Conservation (phyloP, 1,284 basidiomycete genomes). For the Takashimella tepidaria region DNA sequence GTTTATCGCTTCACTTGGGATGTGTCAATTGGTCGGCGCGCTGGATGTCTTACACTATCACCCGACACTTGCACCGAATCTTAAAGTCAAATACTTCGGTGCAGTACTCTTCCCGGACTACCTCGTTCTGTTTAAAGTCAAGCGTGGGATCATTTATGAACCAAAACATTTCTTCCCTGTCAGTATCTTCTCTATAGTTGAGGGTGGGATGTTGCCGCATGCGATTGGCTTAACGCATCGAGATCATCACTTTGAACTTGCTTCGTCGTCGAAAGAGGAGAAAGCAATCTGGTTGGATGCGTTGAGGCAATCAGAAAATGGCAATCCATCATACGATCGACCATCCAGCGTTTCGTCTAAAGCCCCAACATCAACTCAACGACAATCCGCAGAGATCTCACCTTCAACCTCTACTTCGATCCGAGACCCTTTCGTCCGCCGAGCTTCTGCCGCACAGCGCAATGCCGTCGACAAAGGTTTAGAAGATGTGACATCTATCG, state of each 20-base stretch:
- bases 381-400: not conserved
- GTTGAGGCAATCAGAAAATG: slow-evolving; percentile 49
- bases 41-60: slow-evolving; percentile 74
- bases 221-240: slow-evolving; percentile 68
- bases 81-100: slow-evolving; percentile 78
- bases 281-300: slow-evolving; percentile 75
- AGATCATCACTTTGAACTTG: slow-evolving; percentile 71
- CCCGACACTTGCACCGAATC: slow-evolving; percentile 45
- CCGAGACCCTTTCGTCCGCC: slow-evolving; percentile 1
- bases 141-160: slow-evolving; percentile 73
- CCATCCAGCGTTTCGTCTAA: slow-evolving; percentile 40
- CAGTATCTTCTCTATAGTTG: slow-evolving; percentile 63
- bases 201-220: slow-evolving; percentile 67
- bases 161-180: slow-evolving; percentile 80
- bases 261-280: slow-evolving; percentile 69
- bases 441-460: not conserved
- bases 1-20: slow-evolving; percentile 65
- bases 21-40: slow-evolving; percentile 69
- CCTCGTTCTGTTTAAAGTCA: slow-evolving; percentile 76
- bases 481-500: not conserved
- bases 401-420: not conserved
- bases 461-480: not conserved
- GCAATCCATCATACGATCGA: slow-evolving; percentile 42
- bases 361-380: slow-evolving; percentile 3
- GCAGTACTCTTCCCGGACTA: slow-evolving; percentile 84